Conservation (phyloP, 2,329 filamentous ascomycete species). For the Cladosporium sp. region DNA sequence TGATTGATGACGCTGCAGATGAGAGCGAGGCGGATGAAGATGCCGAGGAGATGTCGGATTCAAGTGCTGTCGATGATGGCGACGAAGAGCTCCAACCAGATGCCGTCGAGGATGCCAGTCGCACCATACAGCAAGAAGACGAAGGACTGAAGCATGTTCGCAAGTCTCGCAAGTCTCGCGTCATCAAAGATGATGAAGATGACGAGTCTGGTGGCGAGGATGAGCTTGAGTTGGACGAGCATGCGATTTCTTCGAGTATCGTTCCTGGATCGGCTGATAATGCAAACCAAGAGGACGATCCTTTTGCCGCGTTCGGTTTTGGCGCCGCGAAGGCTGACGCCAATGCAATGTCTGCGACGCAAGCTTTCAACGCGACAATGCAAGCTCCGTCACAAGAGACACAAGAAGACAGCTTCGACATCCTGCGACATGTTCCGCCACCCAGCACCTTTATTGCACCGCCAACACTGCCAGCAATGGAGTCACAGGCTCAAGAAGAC, state of each 20-base stretch:
- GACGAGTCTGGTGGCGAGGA: slow-evolving; percentile 25
- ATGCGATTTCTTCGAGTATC: not conserved
- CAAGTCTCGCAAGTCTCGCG: slow-evolving; percentile 26
- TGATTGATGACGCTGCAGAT: slow-evolving; percentile 24
- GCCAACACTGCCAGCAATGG: slow-evolving; percentile 14
- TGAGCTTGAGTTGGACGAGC: not conserved
- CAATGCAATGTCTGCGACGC: slow-evolving; percentile 29
- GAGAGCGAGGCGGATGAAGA: slow-evolving; percentile 33
- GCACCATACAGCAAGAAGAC: not conserved
- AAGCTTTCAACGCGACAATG: slow-evolving; percentile 34
- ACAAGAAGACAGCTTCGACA: slow-evolving; percentile 41
- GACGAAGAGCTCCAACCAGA: slow-evolving; percentile 20
- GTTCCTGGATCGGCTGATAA: slow-evolving; percentile 3
- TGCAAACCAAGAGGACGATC: slow-evolving; percentile 21
- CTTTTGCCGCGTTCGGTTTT: slow-evolving; percentile 33
- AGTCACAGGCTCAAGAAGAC: slow-evolving; percentile 32
- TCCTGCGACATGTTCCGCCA: slow-evolving; percentile 31
- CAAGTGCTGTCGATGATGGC: slow-evolving; percentile 31
- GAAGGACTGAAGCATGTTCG: slow-evolving; percentile 17
- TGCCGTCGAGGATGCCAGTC: not conserved
- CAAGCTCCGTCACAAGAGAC: slow-evolving; percentile 31
- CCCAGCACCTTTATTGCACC: slow-evolving; percentile 28
- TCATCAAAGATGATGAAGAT: slow-evolving; percentile 34
- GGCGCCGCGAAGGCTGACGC: slow-evolving; percentile 15
- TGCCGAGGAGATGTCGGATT: slow-evolving; percentile 26